Evolutionary conservation across 108 stramenopile genomes (phyloP).

Genomic region (Pseudonitzschia delicatissima): DNA sequence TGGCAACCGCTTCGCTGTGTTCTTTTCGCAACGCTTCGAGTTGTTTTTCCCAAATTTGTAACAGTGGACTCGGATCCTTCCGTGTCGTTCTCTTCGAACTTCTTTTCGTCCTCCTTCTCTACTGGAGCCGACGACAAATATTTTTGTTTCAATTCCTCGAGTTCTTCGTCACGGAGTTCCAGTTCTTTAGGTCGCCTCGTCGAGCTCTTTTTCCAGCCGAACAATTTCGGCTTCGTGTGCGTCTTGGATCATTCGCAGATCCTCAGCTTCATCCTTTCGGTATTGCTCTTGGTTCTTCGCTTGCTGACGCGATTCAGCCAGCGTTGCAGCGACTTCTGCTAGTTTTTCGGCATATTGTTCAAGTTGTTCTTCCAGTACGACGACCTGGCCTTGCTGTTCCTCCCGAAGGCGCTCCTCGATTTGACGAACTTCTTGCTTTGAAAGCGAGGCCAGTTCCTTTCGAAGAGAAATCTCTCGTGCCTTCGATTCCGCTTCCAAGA

Average conservation of each 20-base stretch:
- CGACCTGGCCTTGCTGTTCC: conserved; percentile 36
- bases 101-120: conserved; percentile 24
- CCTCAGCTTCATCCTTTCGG: conserved; percentile 44
- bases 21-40: conserved; percentile 9
- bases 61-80: background rate
- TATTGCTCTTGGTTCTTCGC: conserved; percentile 44
- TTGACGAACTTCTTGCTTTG: background rate
- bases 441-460: conserved; percentile 23
- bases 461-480: conserved; percentile 16
- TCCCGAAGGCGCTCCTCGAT: conserved; percentile 10
- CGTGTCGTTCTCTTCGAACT: background rate
- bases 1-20: conserved; percentile 1
- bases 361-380: conserved; percentile 31
- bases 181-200: conserved; percentile 40
- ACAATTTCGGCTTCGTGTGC: conserved; percentile 46
- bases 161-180: conserved; percentile 36
- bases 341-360: conserved; percentile 40
- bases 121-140: background rate
- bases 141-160: conserved; percentile 33
- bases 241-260: conserved; percentile 47
- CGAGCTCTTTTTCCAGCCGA: conserved; percentile 41
- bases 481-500: conserved; percentile 13
- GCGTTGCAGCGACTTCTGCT: conserved; percentile 40
- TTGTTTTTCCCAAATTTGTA: conserved; percentile 4
- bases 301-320: conserved; percentile 47